A percentile compares a stretch with the other conserved stretches of the same genome.
phyloP scores from a whole-genome alignment of 768 basidiomycete species.

The Termitomyces sp. region DNA sequence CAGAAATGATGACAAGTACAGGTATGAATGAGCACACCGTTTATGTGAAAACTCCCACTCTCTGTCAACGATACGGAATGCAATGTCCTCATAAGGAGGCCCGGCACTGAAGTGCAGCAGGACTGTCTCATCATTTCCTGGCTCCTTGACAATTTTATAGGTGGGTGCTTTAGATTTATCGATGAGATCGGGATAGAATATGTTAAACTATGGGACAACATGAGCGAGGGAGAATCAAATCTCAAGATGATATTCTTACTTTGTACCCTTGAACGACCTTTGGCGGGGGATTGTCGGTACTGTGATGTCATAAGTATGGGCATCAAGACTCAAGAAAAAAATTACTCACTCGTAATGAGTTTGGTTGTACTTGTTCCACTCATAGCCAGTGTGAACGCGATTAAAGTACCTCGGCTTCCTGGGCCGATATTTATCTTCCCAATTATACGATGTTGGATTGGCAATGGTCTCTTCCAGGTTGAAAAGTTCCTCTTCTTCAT shows the following conservation, averaged over 20 bases:
- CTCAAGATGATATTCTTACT: slow-evolving; percentile 28
- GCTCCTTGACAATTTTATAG: slow-evolving; percentile 92
- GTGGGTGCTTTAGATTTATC: slow-evolving; percentile 97
- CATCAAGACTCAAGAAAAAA: not conserved
- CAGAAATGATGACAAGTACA: not conserved
- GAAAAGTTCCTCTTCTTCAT: slow-evolving; percentile 95
- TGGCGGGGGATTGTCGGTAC: slow-evolving; percentile 97
- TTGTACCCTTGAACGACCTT: slow-evolving; percentile 99
- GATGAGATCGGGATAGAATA: slow-evolving; percentile 99
- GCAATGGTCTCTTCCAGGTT: slow-evolving; percentile 88
- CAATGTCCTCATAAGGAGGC: slow-evolving; percentile 98
- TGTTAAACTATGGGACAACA: slow-evolving; percentile 64
- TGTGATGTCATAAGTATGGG: slow-evolving; percentile 30
- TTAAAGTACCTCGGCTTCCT: slow-evolving; percentile 99
- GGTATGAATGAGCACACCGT: slow-evolving; percentile 46
- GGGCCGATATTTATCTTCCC: slow-evolving; percentile 98
- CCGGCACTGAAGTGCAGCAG: slow-evolving; percentile 93
- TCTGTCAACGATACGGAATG: slow-evolving; percentile 94
- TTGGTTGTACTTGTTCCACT: slow-evolving; percentile 99
- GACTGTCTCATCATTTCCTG: slow-evolving; percentile 93
- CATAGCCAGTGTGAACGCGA: slow-evolving; percentile 97
- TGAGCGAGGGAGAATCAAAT: slow-evolving; percentile 12
- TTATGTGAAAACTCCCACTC: slow-evolving; percentile 99
- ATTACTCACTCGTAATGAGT: slow-evolving; percentile 93
- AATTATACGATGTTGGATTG: slow-evolving; percentile 86